Percentiles rank a stretch among this genome's conserved stretches.
phyloP scores from a whole-genome alignment of 805 yeast species.

The Teunomyces funiuensis region DNA sequence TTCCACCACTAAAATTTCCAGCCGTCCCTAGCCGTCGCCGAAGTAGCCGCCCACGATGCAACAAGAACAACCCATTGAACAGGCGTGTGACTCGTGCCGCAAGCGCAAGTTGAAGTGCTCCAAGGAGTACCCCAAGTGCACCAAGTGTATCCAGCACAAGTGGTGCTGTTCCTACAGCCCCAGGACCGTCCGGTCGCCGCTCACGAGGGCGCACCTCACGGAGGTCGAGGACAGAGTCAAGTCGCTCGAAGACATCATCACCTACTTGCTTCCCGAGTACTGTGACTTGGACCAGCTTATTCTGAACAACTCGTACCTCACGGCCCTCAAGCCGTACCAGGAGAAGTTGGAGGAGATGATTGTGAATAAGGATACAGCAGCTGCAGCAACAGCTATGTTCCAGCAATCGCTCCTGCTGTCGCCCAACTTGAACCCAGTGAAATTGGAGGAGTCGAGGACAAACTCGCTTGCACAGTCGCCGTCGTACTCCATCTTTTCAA shows the following conservation, averaged over 20 bases:
- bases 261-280: conserved; percentile 30
- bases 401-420: conserved; percentile 4
- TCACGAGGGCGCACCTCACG: conserved; percentile 79
- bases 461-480: conserved; percentile 24
- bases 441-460: conserved; percentile 2
- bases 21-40: not conserved
- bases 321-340: conserved; percentile 1
- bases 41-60: not conserved
- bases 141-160: conserved; percentile 67
- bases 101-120: conserved; percentile 78
- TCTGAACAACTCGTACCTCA: conserved; percentile 17
- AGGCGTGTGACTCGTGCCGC: conserved; percentile 82
- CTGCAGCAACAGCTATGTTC: not conserved
- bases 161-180: conserved; percentile 84
- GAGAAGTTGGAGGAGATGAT: conserved; percentile 1
- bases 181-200: conserved; percentile 71
- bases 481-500: conserved; percentile 25
- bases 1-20: not conserved
- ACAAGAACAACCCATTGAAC: conserved; percentile 40
- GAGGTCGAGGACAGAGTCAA: conserved; percentile 57
- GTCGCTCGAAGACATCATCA: conserved; percentile 29
- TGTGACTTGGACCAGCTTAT: conserved; percentile 20
- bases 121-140: conserved; percentile 72
- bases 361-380: not conserved
- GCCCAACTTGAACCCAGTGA: conserved; percentile 3